Evolutionary conservation across 805 yeast genomes (phyloP).

Genomic region (Hanseniaspora osmophila): DNA sequence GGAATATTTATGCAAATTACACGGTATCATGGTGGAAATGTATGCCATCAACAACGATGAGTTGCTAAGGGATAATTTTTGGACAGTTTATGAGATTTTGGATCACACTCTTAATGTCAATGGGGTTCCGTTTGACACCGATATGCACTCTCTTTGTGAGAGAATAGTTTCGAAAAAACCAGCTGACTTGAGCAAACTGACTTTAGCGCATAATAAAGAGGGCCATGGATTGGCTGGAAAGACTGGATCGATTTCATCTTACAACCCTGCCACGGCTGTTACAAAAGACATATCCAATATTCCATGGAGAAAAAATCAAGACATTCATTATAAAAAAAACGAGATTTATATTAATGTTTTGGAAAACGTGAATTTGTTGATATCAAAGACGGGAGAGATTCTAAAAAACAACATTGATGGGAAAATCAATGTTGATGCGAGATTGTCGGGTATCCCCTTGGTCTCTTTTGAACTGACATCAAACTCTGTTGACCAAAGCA

Average conservation of each 20-base stretch:
- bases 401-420: constrained; percentile 69
- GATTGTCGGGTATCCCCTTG: constrained; percentile 67
- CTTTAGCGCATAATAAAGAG: too few species aligned
- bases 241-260: too few species aligned
- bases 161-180: too few species aligned
- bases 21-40: constrained; percentile 31
- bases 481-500: constrained; percentile 44
- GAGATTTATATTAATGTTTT: constrained; percentile 64
- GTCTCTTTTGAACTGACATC: constrained; percentile 58
- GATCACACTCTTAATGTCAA: constrained; percentile 42
- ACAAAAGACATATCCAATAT: not conserved
- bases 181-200: too few species aligned
- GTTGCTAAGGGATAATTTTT: constrained; percentile 49
- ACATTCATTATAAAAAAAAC: constrained; percentile 66
- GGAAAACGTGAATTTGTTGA: constrained; percentile 60
- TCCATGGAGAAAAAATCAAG: constrained; percentile 53
- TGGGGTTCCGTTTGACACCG: constrained; percentile 19
- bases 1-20: constrained; percentile 61
- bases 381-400: constrained; percentile 49
- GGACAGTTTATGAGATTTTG: constrained; percentile 57
- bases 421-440: constrained; percentile 51
- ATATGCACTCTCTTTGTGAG: constrained; percentile 1
- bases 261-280: too few species aligned
- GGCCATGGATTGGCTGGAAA: too few species aligned
- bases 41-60: constrained; percentile 29